phyloP scores from a whole-genome alignment of 306 rosid species.

The Fragaria iinumae region DNA sequence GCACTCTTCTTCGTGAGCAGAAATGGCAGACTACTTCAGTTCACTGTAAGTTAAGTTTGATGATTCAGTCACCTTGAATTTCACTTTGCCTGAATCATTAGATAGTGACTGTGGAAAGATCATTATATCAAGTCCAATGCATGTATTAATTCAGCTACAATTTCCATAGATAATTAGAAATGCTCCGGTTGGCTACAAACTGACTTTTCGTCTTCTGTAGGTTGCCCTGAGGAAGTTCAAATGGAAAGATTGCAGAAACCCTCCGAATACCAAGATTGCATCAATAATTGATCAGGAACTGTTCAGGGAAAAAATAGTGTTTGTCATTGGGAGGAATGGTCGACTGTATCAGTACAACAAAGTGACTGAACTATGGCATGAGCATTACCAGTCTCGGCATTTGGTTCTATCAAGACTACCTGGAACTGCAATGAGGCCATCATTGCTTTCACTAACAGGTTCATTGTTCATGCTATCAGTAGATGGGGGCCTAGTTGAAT shows the following conservation, averaged over 20 bases:
- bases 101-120: background rate
- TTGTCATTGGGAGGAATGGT: conserved; percentile 73
- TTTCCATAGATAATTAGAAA: background rate
- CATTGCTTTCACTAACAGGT: conserved; percentile 58
- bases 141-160: too few relatives aligned
- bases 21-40: conserved; percentile 71
- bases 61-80: background rate
- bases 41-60: conserved; percentile 70
- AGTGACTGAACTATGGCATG: conserved; percentile 86
- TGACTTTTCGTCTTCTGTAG: conserved; percentile 39
- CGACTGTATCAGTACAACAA: conserved; percentile 85
- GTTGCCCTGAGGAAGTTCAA: conserved; percentile 77
- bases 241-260: conserved; percentile 87
- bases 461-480: conserved; percentile 81
- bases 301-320: conserved; percentile 77
- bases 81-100: background rate
- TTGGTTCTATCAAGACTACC: conserved; percentile 67
- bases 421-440: conserved; percentile 71
- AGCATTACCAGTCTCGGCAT: conserved; percentile 88
- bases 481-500: conserved; percentile 88
- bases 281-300: conserved; percentile 71
- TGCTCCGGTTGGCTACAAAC: conserved; percentile 7
- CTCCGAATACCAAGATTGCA: conserved; percentile 61
- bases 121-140: background rate
- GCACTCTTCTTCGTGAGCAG: conserved; percentile 80